Percentiles rank a stretch among this genome's conserved stretches.
phyloP scores from a whole-genome alignment of 345 rosid species.

The Populus euphratica region DNA sequence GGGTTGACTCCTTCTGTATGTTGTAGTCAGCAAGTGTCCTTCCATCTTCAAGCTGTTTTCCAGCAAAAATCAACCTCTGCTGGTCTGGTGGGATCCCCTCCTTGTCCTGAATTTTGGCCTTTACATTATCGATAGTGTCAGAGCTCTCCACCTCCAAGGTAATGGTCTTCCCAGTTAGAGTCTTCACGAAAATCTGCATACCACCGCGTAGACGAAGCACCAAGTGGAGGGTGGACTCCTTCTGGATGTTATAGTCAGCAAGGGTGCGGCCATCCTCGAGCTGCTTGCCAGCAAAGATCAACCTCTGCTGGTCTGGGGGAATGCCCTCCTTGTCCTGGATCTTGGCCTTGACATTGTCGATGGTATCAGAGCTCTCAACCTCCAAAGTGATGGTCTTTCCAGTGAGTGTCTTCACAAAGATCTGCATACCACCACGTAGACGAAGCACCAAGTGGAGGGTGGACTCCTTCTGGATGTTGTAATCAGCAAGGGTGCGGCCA shows the following conservation, averaged over 20 bases:
- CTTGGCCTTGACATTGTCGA: conserved; percentile 34
- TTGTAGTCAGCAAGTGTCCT: conserved; percentile 43
- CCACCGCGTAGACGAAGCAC: conserved; percentile 41
- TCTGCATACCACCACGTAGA: conserved; percentile 36
- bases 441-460: conserved; percentile 40
- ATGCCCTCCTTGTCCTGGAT: conserved; percentile 44
- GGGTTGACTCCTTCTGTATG: conserved; percentile 45
- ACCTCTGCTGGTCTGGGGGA: conserved; percentile 40
- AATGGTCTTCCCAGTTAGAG: conserved; percentile 41
- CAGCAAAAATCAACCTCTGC: conserved; percentile 45
- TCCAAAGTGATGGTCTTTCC: conserved; percentile 42
- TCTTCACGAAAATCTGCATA: conserved; percentile 47
- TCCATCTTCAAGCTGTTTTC: conserved; percentile 46
- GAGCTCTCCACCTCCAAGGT: conserved; percentile 45
- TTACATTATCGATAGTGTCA: conserved; percentile 39
- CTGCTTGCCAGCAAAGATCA: conserved; percentile 42
- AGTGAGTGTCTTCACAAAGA: conserved; percentile 37
- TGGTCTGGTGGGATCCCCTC: conserved; percentile 48
- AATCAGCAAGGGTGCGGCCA: conserved; percentile 38
- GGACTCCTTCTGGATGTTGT: conserved; percentile 40
- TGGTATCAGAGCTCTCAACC: conserved; percentile 39
- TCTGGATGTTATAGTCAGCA: conserved; percentile 39
- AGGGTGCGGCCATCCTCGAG: conserved; percentile 41
- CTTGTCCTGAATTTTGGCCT: conserved; percentile 42
- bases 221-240: conserved; percentile 39